These are phyloP conservation scores for Polyplosphaeria fusca DNA, from an alignment of 495 filamentous ascomycete genomes.

Conservation along the genomic window DNA sequence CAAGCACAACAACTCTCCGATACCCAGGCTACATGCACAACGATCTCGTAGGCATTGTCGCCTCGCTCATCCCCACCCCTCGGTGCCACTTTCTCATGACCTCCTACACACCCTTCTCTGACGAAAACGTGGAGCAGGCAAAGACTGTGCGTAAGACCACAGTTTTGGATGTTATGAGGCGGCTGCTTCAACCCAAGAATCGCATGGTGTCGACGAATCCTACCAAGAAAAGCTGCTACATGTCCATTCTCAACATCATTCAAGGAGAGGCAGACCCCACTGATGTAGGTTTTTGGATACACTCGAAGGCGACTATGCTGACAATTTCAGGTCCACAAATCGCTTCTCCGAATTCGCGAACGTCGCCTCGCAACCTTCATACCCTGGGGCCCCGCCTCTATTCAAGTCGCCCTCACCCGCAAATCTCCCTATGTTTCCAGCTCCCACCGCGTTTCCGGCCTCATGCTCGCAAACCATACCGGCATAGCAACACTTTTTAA, in stretches of 20 bases:
- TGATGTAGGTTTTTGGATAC: slow-evolving; percentile 55
- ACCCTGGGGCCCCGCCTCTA: slow-evolving; percentile 97
- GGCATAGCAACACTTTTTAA: slow-evolving; percentile 97
- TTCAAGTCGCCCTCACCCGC: slow-evolving; percentile 94
- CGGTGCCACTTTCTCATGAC: slow-evolving; percentile 98
- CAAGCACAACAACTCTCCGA: slow-evolving; percentile 89
- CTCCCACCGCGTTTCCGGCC: slow-evolving; percentile 87
- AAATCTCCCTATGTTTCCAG: slow-evolving; percentile 89
- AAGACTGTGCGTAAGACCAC: slow-evolving; percentile 98
- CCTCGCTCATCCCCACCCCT: slow-evolving; percentile 91
- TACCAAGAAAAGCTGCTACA: slow-evolving; percentile 96
- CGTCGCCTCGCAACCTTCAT: slow-evolving; percentile 93
- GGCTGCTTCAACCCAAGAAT: slow-evolving; percentile 94
- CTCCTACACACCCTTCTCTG: slow-evolving; percentile 94
- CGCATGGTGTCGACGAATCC: slow-evolving; percentile 97
- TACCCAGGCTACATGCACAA: slow-evolving; percentile 99
- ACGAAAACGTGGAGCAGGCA: slow-evolving; percentile 90
- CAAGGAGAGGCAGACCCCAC: slow-evolving; percentile 97
- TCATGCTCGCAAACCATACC: slow-evolving; percentile 98
- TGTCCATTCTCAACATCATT: slow-evolving; percentile 97
- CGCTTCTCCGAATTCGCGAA: slow-evolving; percentile 90
- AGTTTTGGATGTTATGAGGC: slow-evolving; percentile 94
- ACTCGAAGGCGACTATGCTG: neutral
- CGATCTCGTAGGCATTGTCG: slow-evolving; percentile 93
- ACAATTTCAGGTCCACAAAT: slow-evolving; percentile 73